Base-by-base conservation (phyloP, 768 basidiomycete genomes). In the Psilocybe subaeruginosa region DNA sequence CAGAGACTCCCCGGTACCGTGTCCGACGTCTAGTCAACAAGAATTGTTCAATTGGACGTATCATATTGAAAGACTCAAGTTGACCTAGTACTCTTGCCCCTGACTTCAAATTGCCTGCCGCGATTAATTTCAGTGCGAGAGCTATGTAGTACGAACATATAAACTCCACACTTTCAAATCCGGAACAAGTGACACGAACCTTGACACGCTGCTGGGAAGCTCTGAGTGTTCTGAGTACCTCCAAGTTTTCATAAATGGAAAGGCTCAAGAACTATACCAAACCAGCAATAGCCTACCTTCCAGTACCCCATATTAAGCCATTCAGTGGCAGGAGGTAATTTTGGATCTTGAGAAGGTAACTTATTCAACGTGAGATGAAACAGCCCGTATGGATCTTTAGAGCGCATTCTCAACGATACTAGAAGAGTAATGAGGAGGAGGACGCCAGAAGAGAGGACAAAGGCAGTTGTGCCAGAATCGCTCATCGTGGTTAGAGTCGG, bases 301-400 rank as follows among this genome's bases (percentile, higher is more conserved):
- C 87, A 89, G 62, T 78, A 86, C 3, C 88, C 88, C 84, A 89
- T 86, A 71, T 90, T 89, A 35, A 89, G 71, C 89, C 88, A 89
- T 72, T 90, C 86, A 1, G 87, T 88, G 16, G 60, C 62, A n/a
- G 83, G 84, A 1, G 63, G 64, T 17, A 59, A 53, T 16, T 64
- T 53, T 9, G 68, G 64, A 41, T 71, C 66, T 23, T 78, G 77
- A 12, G 72, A 74, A 19, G 81, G 73, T 27, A 74, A 57, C 59
- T 70, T 72, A 68, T 89, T 88, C 57, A 88, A 72, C 1, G 74
- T 62, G 12, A 86, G 72, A 67, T 90, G 87, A 62, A 85, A 88
- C 2, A 84, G 69, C 7, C 84, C 82, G 67, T 88, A 90, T 11
- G 85, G 85, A 63, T 87, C 86, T 8, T 60, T 70, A 3, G 69